A percentile compares a stretch with the other conserved stretches of the same genome.
These are phyloP conservation scores for Phytopythium litorale DNA, from an alignment of 352 stramenopile genomes.

Conservation along the genomic window DNA sequence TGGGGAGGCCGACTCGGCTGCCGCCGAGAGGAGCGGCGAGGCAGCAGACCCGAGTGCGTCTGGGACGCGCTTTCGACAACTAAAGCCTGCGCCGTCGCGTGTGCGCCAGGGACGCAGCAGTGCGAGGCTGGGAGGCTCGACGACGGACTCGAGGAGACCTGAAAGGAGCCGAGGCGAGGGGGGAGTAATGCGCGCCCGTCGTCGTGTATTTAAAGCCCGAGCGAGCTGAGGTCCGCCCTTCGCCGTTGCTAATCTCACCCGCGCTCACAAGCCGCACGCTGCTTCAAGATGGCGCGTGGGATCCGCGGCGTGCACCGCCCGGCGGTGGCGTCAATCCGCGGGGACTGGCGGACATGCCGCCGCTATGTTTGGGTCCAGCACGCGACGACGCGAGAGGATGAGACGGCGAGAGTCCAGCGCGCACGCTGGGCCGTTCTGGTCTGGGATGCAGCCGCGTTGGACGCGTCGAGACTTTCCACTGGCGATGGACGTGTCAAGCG, in stretches of 20 bases:
- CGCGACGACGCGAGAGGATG: background rate
- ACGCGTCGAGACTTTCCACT: background rate
- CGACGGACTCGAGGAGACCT: background rate
- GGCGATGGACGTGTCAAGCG: too few species aligned
- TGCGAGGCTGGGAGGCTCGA: too few species aligned
- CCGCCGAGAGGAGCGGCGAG: too few species aligned
- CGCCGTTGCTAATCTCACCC: constrained; percentile 8
- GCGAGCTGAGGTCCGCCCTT: background rate
- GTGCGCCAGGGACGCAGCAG: background rate
- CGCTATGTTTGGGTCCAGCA: background rate
- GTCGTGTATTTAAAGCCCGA: background rate
- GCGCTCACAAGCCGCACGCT: too few species aligned
- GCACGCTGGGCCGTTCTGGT: constrained; percentile 4
- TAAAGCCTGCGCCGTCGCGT: constrained; percentile 9
- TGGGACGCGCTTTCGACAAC: constrained; percentile 16
- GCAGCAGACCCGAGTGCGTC: constrained; percentile 24
- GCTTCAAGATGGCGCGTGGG: background rate
- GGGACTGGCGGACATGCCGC: background rate
- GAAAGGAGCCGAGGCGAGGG: background rate
- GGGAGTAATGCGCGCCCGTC: constrained; percentile 1
- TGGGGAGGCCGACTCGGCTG: background rate
- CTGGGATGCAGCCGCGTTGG: constrained; percentile 1
- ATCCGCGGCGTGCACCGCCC: background rate
- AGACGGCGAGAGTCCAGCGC: background rate
- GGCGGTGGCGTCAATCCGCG: background rate